These are phyloP conservation scores for Davidsoniella neocaledoniae DNA, from an alignment of 2,329 filamentous ascomycete species.

Conservation along the genomic window DNA sequence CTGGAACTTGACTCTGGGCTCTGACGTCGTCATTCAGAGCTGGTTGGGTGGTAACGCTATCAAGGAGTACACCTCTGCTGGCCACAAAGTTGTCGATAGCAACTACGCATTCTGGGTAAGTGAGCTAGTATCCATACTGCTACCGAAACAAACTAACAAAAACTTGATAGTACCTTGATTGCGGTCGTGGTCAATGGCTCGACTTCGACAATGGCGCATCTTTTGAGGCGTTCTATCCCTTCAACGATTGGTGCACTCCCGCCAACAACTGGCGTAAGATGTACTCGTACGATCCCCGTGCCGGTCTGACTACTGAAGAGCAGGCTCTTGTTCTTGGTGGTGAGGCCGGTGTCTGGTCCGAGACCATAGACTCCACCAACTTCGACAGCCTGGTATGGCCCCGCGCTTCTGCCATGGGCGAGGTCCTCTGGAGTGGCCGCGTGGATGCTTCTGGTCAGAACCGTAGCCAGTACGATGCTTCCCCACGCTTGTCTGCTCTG, in stretches of 20 bases:
- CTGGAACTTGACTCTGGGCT: constrained; percentile 59
- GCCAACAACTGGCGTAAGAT: constrained; percentile 67
- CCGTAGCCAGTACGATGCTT: constrained; percentile 52
- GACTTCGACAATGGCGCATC: constrained; percentile 45
- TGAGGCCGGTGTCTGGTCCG: constrained; percentile 67
- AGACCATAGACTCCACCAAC: constrained; percentile 60
- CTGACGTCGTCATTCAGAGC: constrained; percentile 59
- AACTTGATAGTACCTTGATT: constrained; percentile 54
- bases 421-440: constrained; percentile 65
- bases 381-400: constrained; percentile 68
- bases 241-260: constrained; percentile 65
- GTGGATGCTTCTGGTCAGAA: constrained; percentile 50
- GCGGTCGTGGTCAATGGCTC: constrained; percentile 64
- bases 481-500: constrained; percentile 55
- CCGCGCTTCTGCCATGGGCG: constrained; percentile 53
- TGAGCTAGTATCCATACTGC: constrained; percentile 2
- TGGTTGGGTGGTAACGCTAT: constrained; percentile 55
- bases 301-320: constrained; percentile 41
- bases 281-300: constrained; percentile 63
- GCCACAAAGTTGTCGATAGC: constrained; percentile 57
- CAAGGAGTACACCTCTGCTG: constrained; percentile 39
- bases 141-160: constrained; percentile 13
- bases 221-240: constrained; percentile 44
- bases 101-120: constrained; percentile 63
- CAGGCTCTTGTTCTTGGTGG: constrained; percentile 61